Base-by-base conservation (phyloP, 331 rosid genomes). In the Rosa hybrid region DNA sequence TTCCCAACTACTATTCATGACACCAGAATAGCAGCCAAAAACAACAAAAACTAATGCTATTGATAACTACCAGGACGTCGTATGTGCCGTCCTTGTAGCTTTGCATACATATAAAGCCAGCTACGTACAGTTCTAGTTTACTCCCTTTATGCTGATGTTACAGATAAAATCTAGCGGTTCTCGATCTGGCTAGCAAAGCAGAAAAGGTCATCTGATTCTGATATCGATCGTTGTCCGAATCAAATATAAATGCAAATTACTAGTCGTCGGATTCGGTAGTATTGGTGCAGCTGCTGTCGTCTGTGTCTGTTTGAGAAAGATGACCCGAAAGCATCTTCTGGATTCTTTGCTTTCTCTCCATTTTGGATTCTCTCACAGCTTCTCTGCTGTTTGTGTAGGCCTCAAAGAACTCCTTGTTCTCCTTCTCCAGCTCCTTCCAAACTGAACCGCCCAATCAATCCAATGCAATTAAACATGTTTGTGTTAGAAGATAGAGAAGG, bases 401-500 rank as follows among this genome's bases (percentile, higher is more conserved):
- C 87, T 96, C 91, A 56, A 96, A 96, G 86, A 93, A 96, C 75
- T 91, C 98, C 89, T 87, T 90, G 86, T 96, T 96, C 91, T 88
- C 99, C 82, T 93, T 93, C 90, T 90, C 98, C 53, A 96, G 50
- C 86, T 93, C 99, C 81, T 87, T 91, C 99, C 98, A 96, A 77
- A 96, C 99, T 96, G 89, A 45, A n/a, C 7, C 77, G 2, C 9
- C 8, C 68, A 23, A 27, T 25, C 39, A 63, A 63, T 63, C 25
- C 25, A 20, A 48, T 72, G 39, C 23, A 68, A 64, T 30, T 3
- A 64, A 67, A 25, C 20, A 62, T 10, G 41, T 62, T 1, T 4
- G 1, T 25, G 68, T 62, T 25, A 62, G 38, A 62, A 62, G 41
- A 12, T 25, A 6, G 41, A 62, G 9, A 62, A 17, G 4, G 54